These are phyloP conservation scores for Myxozyma nipponensis DNA, from an alignment of 805 yeast species.

Conservation along the genomic window DNA sequence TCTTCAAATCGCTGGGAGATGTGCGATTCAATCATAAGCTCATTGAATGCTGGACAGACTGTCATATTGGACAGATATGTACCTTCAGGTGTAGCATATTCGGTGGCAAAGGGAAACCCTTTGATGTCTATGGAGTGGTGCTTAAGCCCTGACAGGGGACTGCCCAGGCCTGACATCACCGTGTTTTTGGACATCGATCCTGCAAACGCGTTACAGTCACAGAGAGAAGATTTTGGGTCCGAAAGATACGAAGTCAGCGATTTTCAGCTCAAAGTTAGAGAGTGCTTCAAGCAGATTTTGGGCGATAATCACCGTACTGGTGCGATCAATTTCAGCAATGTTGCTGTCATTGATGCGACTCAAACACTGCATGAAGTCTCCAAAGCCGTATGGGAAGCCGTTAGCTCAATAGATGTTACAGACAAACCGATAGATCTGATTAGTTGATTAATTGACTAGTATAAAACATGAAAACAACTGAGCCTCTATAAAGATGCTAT, in stretches of 20 bases:
- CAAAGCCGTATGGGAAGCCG: background rate
- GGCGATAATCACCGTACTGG: conserved; percentile 8
- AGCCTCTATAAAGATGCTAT: background rate
- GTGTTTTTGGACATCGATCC: conserved; percentile 65
- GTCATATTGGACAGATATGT: conserved; percentile 82
- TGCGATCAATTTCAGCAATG: conserved; percentile 7
- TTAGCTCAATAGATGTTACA: background rate
- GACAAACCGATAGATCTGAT: background rate
- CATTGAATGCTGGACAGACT: conserved; percentile 50
- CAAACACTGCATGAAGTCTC: conserved; percentile 7
- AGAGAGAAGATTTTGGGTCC: conserved; percentile 83
- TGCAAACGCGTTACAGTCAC: conserved; percentile 36
- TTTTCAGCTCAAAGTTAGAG: conserved; percentile 71
- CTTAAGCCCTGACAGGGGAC: conserved; percentile 70
- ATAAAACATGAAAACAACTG: background rate
- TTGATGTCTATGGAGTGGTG: conserved; percentile 76
- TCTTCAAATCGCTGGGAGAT: conserved; percentile 95
- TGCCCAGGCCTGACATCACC: conserved; percentile 82
- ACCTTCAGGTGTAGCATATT: conserved; percentile 90
- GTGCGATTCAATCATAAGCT: conserved; percentile 44
- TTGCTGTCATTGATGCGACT: conserved; percentile 16
- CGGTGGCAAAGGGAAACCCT: conserved; percentile 61
- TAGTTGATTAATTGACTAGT: background rate
- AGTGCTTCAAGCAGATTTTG: conserved; percentile 44
- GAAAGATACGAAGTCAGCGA: conserved; percentile 79